Percentiles rank a stretch among this genome's conserved stretches.
phyloP scores from a whole-genome alignment of 2,329 filamentous ascomycete species.

The Trichothecium roseum region DNA sequence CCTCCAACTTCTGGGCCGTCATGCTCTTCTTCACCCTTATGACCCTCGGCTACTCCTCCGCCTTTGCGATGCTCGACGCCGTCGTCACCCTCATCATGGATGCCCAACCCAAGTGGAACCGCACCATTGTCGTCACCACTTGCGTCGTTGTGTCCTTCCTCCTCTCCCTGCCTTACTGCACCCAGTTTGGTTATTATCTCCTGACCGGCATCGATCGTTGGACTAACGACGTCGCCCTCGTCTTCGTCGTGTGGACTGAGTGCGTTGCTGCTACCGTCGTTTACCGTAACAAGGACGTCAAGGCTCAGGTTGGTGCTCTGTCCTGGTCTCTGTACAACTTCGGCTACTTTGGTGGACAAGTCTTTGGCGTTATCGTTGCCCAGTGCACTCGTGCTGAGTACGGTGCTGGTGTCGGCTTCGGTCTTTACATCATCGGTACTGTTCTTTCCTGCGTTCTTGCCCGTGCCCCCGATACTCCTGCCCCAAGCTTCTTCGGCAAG shows the following conservation, averaged over 20 bases:
- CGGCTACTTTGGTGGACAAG: conserved; percentile 41
- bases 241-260: conserved; percentile 44
- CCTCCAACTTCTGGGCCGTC: conserved; percentile 47
- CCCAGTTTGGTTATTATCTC: conserved; percentile 45
- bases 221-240: conserved; percentile 43
- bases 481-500: conserved; percentile 29
- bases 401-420: conserved; percentile 35
- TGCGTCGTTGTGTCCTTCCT: conserved; percentile 40
- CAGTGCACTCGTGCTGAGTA: conserved; percentile 32
- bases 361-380: conserved; percentile 38
- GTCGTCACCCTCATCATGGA: conserved; percentile 44
- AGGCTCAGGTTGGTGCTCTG: conserved; percentile 29
- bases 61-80: conserved; percentile 49
- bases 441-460: conserved; percentile 21
- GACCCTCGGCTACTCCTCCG: conserved; percentile 46
- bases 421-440: conserved; percentile 28
- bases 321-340: conserved; percentile 35
- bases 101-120: conserved; percentile 33
- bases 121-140: conserved; percentile 36
- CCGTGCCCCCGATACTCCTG: conserved; percentile 19
- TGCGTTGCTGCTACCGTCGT: conserved; percentile 40
- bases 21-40: conserved; percentile 48
- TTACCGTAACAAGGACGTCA: conserved; percentile 39
- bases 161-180: conserved; percentile 45
- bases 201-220: conserved; percentile 44